Conservation (phyloP, 1,284 basidiomycete species). For the Puccinia horiana region DNA sequence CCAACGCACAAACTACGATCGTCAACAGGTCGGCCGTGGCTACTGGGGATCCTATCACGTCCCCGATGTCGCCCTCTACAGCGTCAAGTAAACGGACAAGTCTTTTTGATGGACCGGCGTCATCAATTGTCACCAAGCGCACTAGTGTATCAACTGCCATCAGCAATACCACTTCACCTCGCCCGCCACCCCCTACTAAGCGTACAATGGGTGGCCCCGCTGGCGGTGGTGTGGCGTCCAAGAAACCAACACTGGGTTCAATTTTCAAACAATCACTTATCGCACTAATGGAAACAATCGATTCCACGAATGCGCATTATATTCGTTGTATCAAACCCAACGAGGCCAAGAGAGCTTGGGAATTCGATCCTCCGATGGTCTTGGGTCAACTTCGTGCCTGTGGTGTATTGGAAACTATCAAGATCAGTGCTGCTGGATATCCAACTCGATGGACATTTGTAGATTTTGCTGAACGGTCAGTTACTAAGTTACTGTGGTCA, state of each 20-base stretch:
- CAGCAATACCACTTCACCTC: slow-evolving; percentile 50
- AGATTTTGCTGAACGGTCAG: slow-evolving; percentile 94
- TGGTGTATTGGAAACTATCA: slow-evolving; percentile 98
- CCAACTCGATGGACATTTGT: slow-evolving; percentile 99
- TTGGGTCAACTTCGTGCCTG: slow-evolving; percentile 93
- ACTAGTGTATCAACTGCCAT: slow-evolving; percentile 65
- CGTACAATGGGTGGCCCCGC: slow-evolving; percentile 36
- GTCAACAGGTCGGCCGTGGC: slow-evolving; percentile 68
- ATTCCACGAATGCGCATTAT: slow-evolving; percentile 97
- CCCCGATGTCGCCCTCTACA: slow-evolving; percentile 63
- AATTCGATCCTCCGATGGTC: slow-evolving; percentile 93
- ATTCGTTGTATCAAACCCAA: slow-evolving; percentile 99
- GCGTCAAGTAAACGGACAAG: slow-evolving; percentile 51
- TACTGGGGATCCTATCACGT: slow-evolving; percentile 72
- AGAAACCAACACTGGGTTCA: slow-evolving; percentile 94
- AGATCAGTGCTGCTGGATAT: slow-evolving; percentile 98
- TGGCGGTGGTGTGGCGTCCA: slow-evolving; percentile 63
- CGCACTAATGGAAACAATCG: slow-evolving; percentile 94
- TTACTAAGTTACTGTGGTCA: slow-evolving; percentile 7
- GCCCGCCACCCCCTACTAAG: slow-evolving; percentile 33
- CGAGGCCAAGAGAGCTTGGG: slow-evolving; percentile 93
- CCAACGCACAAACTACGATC: slow-evolving; percentile 60
- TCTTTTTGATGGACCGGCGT: slow-evolving; percentile 50
- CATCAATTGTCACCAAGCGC: slow-evolving; percentile 61
- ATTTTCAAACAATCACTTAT: slow-evolving; percentile 97